These are phyloP conservation scores for Colletotrichum agaves DNA, from an alignment of 2,329 filamentous ascomycete genomes.

Conservation along the genomic window DNA sequence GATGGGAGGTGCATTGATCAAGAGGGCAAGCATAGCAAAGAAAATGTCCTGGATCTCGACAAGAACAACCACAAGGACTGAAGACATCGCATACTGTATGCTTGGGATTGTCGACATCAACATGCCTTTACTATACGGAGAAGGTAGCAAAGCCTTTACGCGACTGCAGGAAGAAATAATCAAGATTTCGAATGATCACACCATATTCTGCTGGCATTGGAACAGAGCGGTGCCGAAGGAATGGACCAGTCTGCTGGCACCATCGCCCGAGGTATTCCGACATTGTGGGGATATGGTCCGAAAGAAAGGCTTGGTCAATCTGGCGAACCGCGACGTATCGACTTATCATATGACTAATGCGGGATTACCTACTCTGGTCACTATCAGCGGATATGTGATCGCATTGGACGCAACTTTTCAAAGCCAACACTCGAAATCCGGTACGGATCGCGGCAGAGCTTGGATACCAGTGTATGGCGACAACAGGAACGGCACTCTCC, in stretches of 20 bases:
- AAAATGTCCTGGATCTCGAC: background rate
- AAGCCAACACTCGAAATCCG: no score
- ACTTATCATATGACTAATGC: background rate
- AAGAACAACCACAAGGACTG: slow-evolving; percentile 34
- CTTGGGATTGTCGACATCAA: slow-evolving; percentile 43
- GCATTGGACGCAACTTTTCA: background rate
- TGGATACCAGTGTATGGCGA: background rate
- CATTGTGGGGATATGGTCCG: background rate
- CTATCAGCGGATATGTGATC: background rate
- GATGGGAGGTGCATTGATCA: background rate
- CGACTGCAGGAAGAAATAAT: slow-evolving; percentile 30
- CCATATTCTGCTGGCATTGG: slow-evolving; percentile 12
- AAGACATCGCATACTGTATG: slow-evolving; percentile 44
- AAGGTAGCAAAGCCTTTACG: slow-evolving; percentile 41
- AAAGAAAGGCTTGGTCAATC: background rate
- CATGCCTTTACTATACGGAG: slow-evolving; percentile 44
- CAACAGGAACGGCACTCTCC: background rate
- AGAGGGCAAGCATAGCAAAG: background rate
- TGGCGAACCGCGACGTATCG: no score
- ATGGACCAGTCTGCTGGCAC: background rate
- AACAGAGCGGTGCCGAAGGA: rapidly evolving
- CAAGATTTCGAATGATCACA: background rate
- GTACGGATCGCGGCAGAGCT: no score
- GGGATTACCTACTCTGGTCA: background rate
- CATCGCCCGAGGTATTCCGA: background rate